Evolutionary conservation across 2,329 filamentous ascomycete genomes (phyloP), one percentile per base, ranked within the genome.

Genomic region (Sclerotinia spermophila): DNA sequence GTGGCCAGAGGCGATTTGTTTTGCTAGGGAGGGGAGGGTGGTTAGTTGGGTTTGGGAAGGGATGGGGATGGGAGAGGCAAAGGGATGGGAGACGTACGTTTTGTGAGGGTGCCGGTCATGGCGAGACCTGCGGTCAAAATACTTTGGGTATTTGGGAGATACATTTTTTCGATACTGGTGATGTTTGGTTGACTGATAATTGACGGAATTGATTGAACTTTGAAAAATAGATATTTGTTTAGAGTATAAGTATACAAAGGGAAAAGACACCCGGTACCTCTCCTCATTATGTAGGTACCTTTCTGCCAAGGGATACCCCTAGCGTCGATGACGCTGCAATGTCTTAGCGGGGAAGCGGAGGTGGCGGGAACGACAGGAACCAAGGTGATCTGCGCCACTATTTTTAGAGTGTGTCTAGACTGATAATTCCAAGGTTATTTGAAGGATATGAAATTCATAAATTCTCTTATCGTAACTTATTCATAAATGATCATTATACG

Each of bases 1-100:
- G 27, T 77, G 79, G 71, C 82, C 82, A 21, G 79, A 75, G 35
- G 76, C 42, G 44, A 82, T 71, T 27, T 61, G 53, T 27, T 61
- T 68, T 8, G 61, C 19, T 76, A 75, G 8, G 72, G 72, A 58
- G n/a, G n/a, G 48, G 2, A 17, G n/a, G 48, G 2, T 13, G n/a
- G 45, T 74, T 69, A 71, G 72, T 61, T 56, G 40, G 55, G 33
- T 2, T 55, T 17, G 10, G 64, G 11, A 42, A 33, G 35, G 30
- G 53, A 42, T 11, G 19, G 45, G 33, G 27, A 38, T 17, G 30
- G 15, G 35, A 45, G 33, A 10, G 13, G 48, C 30, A 21, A 21
- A 7, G 56, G 65, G 55, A 61, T 21, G 6, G 17, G 33, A 44
- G 24, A 70, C 73, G 38, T 65, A 75, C 73, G 71, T 51, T 75